phyloP scores from a whole-genome alignment of 306 rosid genomes.

The Boehmeria nivea region DNA sequence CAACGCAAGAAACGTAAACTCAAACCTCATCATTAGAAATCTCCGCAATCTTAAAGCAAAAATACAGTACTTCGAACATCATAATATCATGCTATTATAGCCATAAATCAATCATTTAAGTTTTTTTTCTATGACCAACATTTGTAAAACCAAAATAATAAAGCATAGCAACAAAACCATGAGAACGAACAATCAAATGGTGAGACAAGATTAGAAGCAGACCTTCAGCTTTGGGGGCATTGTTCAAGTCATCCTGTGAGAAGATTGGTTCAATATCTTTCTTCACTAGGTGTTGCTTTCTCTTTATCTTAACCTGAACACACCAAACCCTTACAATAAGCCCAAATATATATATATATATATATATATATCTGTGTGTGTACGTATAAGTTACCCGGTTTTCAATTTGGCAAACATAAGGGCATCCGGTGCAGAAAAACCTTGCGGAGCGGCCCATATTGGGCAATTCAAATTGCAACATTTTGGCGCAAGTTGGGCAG shows the following conservation, averaged over 20 bases:
- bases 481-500: slow-evolving; percentile 57
- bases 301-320: slow-evolving; percentile 54
- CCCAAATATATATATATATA: not conserved
- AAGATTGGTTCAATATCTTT: slow-evolving; percentile 52
- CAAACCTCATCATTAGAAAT: too few relatives aligned
- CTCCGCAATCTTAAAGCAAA: too few relatives aligned
- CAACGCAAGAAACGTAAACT: too few relatives aligned
- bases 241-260: slow-evolving; percentile 44
- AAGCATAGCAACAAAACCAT: too few relatives aligned
- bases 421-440: slow-evolving; percentile 59
- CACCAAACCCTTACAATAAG: not conserved
- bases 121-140: too few relatives aligned
- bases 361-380: too few relatives aligned
- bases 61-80: too few relatives aligned
- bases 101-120: too few relatives aligned
- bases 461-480: slow-evolving; percentile 53
- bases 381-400: slow-evolving; percentile 19
- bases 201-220: slow-evolving; percentile 2
- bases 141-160: too few relatives aligned
- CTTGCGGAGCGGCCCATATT: slow-evolving; percentile 41
- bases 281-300: slow-evolving; percentile 44
- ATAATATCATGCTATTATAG: too few relatives aligned
- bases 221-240: slow-evolving; percentile 60
- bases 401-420: slow-evolving; percentile 46
- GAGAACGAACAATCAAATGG: too few relatives aligned